phyloP scores from a whole-genome alignment of 1,284 basidiomycete genomes.

The Flammula alnicola region DNA sequence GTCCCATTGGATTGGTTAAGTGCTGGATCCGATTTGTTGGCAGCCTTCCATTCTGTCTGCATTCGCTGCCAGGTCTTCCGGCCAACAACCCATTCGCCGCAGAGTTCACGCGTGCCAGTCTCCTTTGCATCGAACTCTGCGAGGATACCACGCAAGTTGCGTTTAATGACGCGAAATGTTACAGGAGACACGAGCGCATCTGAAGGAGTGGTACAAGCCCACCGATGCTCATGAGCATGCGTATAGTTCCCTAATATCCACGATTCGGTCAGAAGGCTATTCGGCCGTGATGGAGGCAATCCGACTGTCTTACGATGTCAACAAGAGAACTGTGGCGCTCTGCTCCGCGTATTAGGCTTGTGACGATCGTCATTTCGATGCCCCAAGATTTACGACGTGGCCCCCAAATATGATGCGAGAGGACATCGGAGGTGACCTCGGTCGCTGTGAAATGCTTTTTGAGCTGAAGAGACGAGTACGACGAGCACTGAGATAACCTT shows the following conservation, averaged over 20 bases:
- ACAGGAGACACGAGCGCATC: slow-evolving; percentile 96
- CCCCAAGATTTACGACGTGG: slow-evolving; percentile 88
- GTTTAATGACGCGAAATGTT: slow-evolving; percentile 83
- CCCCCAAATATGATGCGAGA: slow-evolving; percentile 78
- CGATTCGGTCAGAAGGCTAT: not conserved
- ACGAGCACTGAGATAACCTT: slow-evolving; percentile 52
- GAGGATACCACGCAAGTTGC: slow-evolving; percentile 79
- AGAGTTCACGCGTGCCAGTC: slow-evolving; percentile 78
- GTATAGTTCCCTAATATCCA: slow-evolving; percentile 63
- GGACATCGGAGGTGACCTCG: slow-evolving; percentile 68
- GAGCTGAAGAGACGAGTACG: not conserved
- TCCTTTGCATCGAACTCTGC: slow-evolving; percentile 76
- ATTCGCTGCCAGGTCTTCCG: slow-evolving; percentile 88
- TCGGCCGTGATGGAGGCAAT: slow-evolving; percentile 4
- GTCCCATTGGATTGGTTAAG: slow-evolving; percentile 6
- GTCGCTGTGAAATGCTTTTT: slow-evolving; percentile 51
- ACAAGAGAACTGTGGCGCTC: slow-evolving; percentile 85
- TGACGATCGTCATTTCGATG: slow-evolving; percentile 86
- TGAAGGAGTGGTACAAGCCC: slow-evolving; percentile 89
- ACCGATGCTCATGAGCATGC: slow-evolving; percentile 81
- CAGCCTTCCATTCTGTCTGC: slow-evolving; percentile 80
- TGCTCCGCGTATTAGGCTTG: slow-evolving; percentile 85
- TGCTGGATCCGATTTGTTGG: slow-evolving; percentile 28
- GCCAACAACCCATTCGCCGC: slow-evolving; percentile 96
- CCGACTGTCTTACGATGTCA: slow-evolving; percentile 65